phyloP scores from a whole-genome alignment of 768 basidiomycete species.

The Mycena polygramma region DNA sequence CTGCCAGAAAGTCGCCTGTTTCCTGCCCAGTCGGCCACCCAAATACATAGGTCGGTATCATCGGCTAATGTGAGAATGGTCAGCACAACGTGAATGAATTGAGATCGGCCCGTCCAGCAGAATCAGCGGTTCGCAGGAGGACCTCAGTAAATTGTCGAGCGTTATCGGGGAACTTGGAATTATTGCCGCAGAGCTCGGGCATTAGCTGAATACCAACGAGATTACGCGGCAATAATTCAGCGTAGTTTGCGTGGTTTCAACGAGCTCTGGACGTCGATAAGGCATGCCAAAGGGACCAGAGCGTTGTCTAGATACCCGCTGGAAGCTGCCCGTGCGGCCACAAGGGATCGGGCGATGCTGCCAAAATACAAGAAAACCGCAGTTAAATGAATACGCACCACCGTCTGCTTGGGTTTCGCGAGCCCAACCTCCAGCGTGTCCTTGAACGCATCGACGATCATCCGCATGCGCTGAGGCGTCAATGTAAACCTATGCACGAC shows the following conservation, averaged over 20 bases:
- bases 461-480: slow-evolving; percentile 93
- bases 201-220: too few relatives aligned
- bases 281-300: not conserved
- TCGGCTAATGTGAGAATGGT: slow-evolving; percentile 65
- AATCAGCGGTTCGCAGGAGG: too few relatives aligned
- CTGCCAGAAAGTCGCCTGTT: slow-evolving; percentile 88
- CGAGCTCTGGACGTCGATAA: not conserved
- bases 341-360: not conserved
- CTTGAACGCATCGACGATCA: slow-evolving; percentile 97
- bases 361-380: not conserved
- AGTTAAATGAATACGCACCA: slow-evolving; percentile 69
- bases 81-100: not conserved
- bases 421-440: slow-evolving; percentile 92
- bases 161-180: too few relatives aligned
- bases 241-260: too few relatives aligned
- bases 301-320: not conserved
- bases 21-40: slow-evolving; percentile 95
- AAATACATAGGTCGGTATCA: slow-evolving; percentile 98
- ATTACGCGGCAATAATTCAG: too few relatives aligned
- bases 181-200: too few relatives aligned
- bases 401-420: slow-evolving; percentile 83
- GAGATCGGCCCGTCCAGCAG: too few relatives aligned
- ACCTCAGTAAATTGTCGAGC: too few relatives aligned
- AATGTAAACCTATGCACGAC: slow-evolving; percentile 74
- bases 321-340: not conserved